A percentile compares a stretch with the other conserved stretches of the same genome.
These are phyloP conservation scores for Saccharomycopsis crataegensis DNA, from an alignment of 1,139 yeast species.

Conservation along the genomic window DNA sequence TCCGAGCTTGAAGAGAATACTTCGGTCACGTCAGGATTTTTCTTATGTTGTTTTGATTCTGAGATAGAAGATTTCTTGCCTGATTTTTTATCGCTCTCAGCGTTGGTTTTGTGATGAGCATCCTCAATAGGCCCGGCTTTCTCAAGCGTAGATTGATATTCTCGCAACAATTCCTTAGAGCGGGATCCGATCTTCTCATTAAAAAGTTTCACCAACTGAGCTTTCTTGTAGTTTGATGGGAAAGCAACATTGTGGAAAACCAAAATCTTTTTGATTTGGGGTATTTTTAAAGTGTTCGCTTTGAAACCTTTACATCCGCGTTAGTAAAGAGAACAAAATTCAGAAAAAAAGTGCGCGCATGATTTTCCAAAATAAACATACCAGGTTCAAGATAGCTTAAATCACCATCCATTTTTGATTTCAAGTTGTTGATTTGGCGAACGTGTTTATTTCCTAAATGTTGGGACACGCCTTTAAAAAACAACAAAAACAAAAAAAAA, in stretches of 20 bases:
- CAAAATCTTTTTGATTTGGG: conserved; percentile 58
- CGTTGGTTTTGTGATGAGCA: background rate
- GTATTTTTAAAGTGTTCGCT: conserved; percentile 50
- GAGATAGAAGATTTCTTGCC: no score
- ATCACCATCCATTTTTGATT: conserved; percentile 15
- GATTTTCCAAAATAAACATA: background rate
- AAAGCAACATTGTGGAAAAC: conserved; percentile 48
- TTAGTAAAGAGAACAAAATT: background rate
- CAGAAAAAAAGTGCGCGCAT: background rate
- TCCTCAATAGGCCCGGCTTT: background rate
- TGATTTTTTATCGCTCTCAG: no score
- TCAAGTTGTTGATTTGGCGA: background rate
- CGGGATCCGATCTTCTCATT: conserved; percentile 33
- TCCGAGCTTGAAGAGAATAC: no score
- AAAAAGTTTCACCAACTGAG: conserved; percentile 49
- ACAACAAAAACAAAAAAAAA: no score
- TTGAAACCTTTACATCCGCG: conserved; percentile 44
- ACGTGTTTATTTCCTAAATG: no score
- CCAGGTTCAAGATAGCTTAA: conserved; percentile 13
- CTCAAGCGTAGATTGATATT: background rate
- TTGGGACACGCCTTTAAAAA: no score
- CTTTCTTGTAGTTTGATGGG: conserved; percentile 57
- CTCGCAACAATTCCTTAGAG: background rate
- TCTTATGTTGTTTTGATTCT: no score
- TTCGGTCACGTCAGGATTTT: no score